Base-by-base conservation (phyloP, 2,329 filamentous ascomycete species). In the Trichothecium sympodiale region DNA sequence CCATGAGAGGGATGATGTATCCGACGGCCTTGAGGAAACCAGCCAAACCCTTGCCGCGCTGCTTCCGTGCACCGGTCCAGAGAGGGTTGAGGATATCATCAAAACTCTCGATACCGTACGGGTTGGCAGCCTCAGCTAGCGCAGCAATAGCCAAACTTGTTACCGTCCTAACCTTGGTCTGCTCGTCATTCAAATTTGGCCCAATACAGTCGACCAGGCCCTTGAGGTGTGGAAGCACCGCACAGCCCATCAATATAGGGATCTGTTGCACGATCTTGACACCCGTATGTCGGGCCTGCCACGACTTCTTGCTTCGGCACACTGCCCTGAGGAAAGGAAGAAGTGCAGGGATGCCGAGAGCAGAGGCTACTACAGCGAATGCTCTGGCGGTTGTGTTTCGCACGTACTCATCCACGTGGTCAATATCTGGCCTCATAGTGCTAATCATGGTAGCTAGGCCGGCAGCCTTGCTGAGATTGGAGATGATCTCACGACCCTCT, bases 201-300 rank as follows among this genome's bases (percentile, higher is more conserved):
- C 82, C 86, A 52, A 98, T 95, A 57, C 89, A 96, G 48, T 96
- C 91, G 7, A 98, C 91, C 9, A 98, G 67, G 4, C 89, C 89
- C 59, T 95, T 96, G 36, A 98, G 69, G 59, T 98, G 89, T 25
- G 91, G 91, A 17, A 98, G 66, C 35, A 98, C 85, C 31, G 91
- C 91, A 55, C 91, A 98, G 18, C 91, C 91, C 91, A 98, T 98
- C 5, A 98, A 66, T 47, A 98, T 98, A 16, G 91, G 89, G 50
- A 98, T 96, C 55, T 98, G 91, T 57, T 98, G 91, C 13, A 98
- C 84, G 54, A 98, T 98, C 68, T 98, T 98, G 45, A 98, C 91
- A 64, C 91, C 91, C 3, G 91, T 98, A 57, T 98, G 91, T 42
- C 91, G 74, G 36, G 91, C 91, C 56, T 96, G 88, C 91, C 91